Evolutionary conservation across 164 flowering plant species (phyloP), one percentile per base, ranked within the genome.

Genomic region (Stephania yunnanensis): DNA sequence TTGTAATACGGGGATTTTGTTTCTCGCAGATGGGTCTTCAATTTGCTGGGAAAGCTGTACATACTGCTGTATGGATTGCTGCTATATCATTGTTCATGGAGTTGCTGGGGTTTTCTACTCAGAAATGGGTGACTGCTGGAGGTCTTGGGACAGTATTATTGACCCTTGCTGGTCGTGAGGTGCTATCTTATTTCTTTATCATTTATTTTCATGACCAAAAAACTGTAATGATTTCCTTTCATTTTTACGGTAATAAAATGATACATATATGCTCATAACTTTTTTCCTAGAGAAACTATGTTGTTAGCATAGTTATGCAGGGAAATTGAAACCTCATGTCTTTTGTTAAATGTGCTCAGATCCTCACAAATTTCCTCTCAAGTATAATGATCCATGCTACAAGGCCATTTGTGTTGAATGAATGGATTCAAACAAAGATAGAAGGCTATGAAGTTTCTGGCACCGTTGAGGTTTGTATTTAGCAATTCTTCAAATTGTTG

Each of bases 121-220:
- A 95, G 86, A 95, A 84, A 78, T 92, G 95, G 98, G 74, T 95
- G n/a, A 95, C 99, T 76, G 99, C 99, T 66, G 99, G 98, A 30
- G 97, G 99, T 81, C 92, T 95, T 78, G 99, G 99, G 30, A 92
- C 99, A 65, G 98, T 95, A 31, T 81, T 95, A 84, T 85, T 95
- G 80, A 95, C 99, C 36, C 98, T 95, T 79, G 94, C 98, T 77
- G 99, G 99, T 69, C 97, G 99, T 71, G 99, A 95, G 98, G 99
- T 95, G 77, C 72, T 64, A 64, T 30, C 75, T 10, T 42, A 7
- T 73, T 70, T 11, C 42, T 75, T 46, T n/a, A 30, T 42, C 25
- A 55, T 36, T 12, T 52, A 36, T 72, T 22, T 19, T n/a, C 22
- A 70, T 45, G 25, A 17, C 13, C 46, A 31, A 65, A 65, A 31